A percentile compares a stretch with the other conserved stretches of the same genome.
phyloP scores from a whole-genome alignment of 345 rosid species.

The Adansonia digitata region DNA sequence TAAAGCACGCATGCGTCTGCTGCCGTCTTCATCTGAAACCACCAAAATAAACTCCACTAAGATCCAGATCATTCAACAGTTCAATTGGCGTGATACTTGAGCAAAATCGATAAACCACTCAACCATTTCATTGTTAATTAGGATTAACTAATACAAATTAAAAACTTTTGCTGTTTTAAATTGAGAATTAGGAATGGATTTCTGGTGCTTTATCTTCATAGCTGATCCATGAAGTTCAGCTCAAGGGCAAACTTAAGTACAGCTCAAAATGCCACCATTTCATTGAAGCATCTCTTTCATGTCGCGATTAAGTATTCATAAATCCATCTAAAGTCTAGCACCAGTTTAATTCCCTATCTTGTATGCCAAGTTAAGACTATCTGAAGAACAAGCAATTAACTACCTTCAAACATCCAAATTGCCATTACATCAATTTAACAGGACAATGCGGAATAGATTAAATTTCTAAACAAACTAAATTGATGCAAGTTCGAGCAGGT shows the following conservation, averaged over 20 bases:
- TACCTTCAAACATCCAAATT: background rate
- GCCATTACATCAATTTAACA: background rate
- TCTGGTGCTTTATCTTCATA: background rate
- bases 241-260: background rate
- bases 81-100: background rate
- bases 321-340: background rate
- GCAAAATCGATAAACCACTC: background rate
- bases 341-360: background rate
- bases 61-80: constrained; percentile 1
- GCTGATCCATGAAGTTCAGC: background rate
- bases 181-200: no score
- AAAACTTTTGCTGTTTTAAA: background rate
- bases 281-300: background rate
- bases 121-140: background rate
- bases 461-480: background rate
- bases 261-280: background rate
- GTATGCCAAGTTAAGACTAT: background rate
- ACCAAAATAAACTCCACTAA: constrained; percentile 5
- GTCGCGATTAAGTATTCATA: background rate
- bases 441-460: background rate
- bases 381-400: background rate
- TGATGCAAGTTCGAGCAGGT: background rate
- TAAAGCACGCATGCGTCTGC: constrained; percentile 81
- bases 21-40: constrained; percentile 84
- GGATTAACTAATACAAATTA: background rate